Conservation (phyloP, 2,329 filamentous ascomycete species). For the Onygena corvina region DNA sequence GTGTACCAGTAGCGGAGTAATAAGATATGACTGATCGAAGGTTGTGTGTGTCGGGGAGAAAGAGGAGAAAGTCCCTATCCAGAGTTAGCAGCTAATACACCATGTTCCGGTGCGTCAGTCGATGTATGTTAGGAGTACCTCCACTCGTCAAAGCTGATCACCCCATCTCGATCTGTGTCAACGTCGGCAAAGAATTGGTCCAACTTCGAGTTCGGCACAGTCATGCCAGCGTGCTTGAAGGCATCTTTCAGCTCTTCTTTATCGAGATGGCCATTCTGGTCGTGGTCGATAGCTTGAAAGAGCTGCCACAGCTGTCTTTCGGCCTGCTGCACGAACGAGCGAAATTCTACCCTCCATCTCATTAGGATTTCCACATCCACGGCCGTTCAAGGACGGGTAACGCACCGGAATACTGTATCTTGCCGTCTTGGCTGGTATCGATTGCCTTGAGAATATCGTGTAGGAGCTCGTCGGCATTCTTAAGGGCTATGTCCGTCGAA, state of each 20-base stretch:
- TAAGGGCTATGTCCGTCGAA: constrained; percentile 48
- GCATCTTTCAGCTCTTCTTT: constrained; percentile 70
- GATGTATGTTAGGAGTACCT: constrained; percentile 52
- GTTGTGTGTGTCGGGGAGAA: constrained; percentile 58
- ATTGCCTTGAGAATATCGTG: constrained; percentile 68
- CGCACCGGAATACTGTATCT: constrained; percentile 80
- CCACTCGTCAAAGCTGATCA: constrained; percentile 90
- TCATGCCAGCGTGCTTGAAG: constrained; percentile 65
- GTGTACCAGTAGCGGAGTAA: constrained; percentile 75
- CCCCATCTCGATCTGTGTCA: constrained; percentile 75
- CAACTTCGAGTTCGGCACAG: constrained; percentile 63
- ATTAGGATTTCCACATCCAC: neutral
- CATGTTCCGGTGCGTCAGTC: neutral
- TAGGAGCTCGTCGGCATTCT: constrained; percentile 82
- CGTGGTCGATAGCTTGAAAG: constrained; percentile 75
- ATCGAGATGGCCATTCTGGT: constrained; percentile 75
- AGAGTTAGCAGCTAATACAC: neutral
- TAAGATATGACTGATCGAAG: constrained; percentile 78
- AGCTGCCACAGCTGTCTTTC: constrained; percentile 71
- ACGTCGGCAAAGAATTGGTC: constrained; percentile 81
- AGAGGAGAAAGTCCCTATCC: constrained; percentile 74
- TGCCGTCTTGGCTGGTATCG: constrained; percentile 76
- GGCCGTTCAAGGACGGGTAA: constrained; percentile 3
- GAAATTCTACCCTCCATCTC: constrained; percentile 55
- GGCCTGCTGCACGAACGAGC: constrained; percentile 71